Evolutionary conservation across 208 protist species (phyloP).

Genomic region (Leishmania lainsoni): DNA sequence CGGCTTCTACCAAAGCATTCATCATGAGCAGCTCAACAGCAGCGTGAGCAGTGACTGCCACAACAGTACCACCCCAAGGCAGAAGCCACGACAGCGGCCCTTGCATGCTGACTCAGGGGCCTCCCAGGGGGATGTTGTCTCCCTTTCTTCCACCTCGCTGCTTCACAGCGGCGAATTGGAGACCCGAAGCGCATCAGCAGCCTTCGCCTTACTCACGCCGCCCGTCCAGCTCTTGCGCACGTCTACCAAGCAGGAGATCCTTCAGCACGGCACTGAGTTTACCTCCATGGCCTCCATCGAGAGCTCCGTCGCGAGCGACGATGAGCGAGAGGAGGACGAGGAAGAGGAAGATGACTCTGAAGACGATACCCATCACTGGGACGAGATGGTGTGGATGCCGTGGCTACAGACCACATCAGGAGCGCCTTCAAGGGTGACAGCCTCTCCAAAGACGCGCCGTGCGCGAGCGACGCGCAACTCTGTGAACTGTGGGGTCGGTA

Average conservation of each 20-base stretch:
- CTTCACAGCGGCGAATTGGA: background rate
- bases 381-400: slow-evolving; percentile 5
- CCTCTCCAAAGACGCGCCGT: slow-evolving; percentile 7
- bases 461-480: background rate
- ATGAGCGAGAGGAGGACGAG: slow-evolving; percentile 1
- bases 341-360: background rate
- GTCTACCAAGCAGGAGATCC: slow-evolving; percentile 16
- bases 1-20: slow-evolving; percentile 31
- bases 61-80: slow-evolving; percentile 1
- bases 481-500: slow-evolving; percentile 16
- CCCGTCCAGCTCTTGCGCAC: background rate
- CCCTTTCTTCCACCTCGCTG: slow-evolving; percentile 1
- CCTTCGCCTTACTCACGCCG: background rate
- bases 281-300: slow-evolving; percentile 31
- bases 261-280: slow-evolving; percentile 22
- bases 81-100: background rate
- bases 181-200: background rate
- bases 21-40: slow-evolving; percentile 9
- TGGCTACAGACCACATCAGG: background rate
- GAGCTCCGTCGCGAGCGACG: slow-evolving; percentile 17
- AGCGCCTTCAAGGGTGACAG: slow-evolving; percentile 6
- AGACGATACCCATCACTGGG: background rate
- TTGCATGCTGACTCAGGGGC: background rate
- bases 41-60: slow-evolving; percentile 9
- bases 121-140: background rate